phyloP scores from a whole-genome alignment of 2,329 filamentous ascomycete species.

The Exophiala phaeomuriformis region DNA sequence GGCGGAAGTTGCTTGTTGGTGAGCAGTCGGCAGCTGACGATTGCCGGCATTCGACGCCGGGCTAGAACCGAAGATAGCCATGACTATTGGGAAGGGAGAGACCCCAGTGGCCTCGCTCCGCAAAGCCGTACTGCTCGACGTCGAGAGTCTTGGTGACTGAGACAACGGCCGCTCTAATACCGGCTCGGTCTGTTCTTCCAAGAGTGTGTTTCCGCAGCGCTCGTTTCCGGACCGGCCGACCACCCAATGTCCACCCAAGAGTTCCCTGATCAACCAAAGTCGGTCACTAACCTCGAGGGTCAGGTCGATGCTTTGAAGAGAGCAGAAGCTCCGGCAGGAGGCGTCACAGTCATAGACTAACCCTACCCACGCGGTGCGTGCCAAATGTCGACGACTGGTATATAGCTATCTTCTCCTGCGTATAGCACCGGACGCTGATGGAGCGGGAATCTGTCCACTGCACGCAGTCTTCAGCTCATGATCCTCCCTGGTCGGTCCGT shows the following conservation, averaged over 20 bases:
- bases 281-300: too few species aligned
- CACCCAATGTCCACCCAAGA: too few species aligned
- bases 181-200: too few species aligned
- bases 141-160: too few species aligned
- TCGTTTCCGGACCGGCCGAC: too few species aligned
- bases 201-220: too few species aligned
- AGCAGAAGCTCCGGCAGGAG: too few species aligned
- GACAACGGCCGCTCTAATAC: too few species aligned
- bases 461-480: conserved; percentile 11
- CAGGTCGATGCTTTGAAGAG: too few species aligned
- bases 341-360: too few species aligned
- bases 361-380: too few species aligned
- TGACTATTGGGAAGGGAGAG: background rate
- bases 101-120: background rate
- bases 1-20: conserved; percentile 16
- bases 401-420: conserved; percentile 16
- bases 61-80: conserved; percentile 20
- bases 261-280: too few species aligned
- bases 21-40: conserved; percentile 16
- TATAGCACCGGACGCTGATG: background rate
- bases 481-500: background rate
- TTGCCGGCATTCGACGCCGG: conserved; percentile 24
- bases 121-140: background rate
- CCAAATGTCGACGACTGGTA: background rate
- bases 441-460: conserved; percentile 2